Conservation (phyloP, 2,329 filamentous ascomycete genomes). For the Aspergillus aculeatinus region DNA sequence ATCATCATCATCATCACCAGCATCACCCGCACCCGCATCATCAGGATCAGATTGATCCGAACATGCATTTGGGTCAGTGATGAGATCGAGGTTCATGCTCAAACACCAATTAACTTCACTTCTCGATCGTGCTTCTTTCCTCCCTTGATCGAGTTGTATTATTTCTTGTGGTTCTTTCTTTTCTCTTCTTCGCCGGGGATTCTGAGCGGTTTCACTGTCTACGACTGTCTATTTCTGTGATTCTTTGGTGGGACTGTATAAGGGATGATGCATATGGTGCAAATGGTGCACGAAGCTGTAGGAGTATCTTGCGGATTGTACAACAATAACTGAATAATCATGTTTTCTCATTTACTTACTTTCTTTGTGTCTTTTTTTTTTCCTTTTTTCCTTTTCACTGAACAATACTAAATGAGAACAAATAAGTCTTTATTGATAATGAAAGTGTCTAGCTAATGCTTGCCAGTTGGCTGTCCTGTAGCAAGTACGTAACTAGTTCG, state of each 20-base stretch:
- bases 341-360: not conserved
- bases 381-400: no score
- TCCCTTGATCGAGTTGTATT: not conserved
- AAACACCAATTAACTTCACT: not conserved
- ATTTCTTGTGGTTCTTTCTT: not conserved
- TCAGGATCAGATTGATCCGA: slow-evolving; percentile 35
- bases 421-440: not conserved
- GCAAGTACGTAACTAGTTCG: not conserved
- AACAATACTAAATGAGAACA: not conserved
- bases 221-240: not conserved
- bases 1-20: slow-evolving; percentile 31
- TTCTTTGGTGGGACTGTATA: not conserved
- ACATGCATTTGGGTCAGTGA: slow-evolving; percentile 37
- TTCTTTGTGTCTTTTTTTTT: not conserved
- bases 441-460: not conserved
- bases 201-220: slow-evolving; percentile 3
- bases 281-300: not conserved
- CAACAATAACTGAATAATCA: slow-evolving; percentile 1
- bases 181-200: not conserved
- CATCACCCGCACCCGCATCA: slow-evolving; percentile 30
- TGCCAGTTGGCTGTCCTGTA: not conserved
- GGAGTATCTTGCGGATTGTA: not conserved
- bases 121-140: not conserved
- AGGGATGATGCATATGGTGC: not conserved
- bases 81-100: not conserved